Evolutionary conservation across 2,329 filamentous ascomycete genomes (phyloP).

Genomic region (Aspergillus pseudoterreus): DNA sequence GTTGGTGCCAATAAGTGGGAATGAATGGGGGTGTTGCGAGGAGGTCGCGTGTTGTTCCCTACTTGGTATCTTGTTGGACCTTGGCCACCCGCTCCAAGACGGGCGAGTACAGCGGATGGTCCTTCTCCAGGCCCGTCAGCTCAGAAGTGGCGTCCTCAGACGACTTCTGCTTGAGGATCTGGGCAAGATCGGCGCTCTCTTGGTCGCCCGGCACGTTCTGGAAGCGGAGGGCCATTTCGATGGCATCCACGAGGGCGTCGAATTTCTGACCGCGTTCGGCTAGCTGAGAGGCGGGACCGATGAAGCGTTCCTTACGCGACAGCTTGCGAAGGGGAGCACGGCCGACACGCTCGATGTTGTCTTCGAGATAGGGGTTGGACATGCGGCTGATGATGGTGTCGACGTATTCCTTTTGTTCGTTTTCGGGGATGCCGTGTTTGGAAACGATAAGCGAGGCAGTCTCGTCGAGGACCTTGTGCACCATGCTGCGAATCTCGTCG

Average conservation of each 20-base stretch:
- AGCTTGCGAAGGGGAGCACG: conserved; percentile 93
- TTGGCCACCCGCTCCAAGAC: conserved; percentile 76
- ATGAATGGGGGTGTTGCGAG: not conserved
- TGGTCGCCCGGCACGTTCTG: conserved; percentile 90
- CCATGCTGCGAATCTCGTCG: conserved; percentile 71
- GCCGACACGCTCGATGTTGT: conserved; percentile 90
- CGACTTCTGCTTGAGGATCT: conserved; percentile 72
- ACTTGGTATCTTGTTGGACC: conserved; percentile 61
- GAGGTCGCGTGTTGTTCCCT: conserved; percentile 9
- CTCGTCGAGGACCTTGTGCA: conserved; percentile 76
- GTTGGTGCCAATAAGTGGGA: conserved; percentile 14
- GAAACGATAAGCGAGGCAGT: conserved; percentile 79
- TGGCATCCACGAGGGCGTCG: conserved; percentile 70
- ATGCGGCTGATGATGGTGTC: conserved; percentile 90
- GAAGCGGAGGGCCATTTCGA: conserved; percentile 93
- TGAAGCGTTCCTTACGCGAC: conserved; percentile 90
- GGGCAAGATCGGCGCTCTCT: conserved; percentile 79
- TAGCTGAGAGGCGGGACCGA: conserved; percentile 84
- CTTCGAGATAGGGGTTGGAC: conserved; percentile 87
- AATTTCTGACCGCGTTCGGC: conserved; percentile 74
- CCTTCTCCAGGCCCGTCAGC: conserved; percentile 74
- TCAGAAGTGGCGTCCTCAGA: conserved; percentile 73
- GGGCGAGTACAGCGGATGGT: conserved; percentile 72
- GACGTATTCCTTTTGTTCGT: conserved; percentile 82
- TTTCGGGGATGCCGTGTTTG: conserved; percentile 74